phyloP scores from a whole-genome alignment of 2,329 filamentous ascomycete species.

The Phialocephala subalpina region DNA sequence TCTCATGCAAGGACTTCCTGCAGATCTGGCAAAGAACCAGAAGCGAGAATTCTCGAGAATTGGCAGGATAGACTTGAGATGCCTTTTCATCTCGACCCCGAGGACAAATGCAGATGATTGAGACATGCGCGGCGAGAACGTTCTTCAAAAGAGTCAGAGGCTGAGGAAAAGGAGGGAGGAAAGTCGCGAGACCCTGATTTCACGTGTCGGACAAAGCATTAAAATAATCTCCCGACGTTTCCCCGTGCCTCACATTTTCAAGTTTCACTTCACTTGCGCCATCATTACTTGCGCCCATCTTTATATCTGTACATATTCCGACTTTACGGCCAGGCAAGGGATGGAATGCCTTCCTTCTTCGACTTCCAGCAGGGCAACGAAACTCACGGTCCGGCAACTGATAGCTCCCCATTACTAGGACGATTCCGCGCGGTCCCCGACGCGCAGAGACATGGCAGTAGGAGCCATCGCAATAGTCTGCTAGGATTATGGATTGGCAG shows the following conservation, averaged over 20 bases:
- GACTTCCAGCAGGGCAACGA: slow-evolving; percentile 72
- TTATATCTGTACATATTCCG: slow-evolving; percentile 10
- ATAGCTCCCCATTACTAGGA: slow-evolving; percentile 68
- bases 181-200: not conserved
- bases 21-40: not conserved
- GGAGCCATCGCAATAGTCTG: slow-evolving; percentile 34
- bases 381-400: slow-evolving; percentile 56
- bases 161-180: not conserved
- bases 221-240: not conserved
- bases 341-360: slow-evolving; percentile 70
- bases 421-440: slow-evolving; percentile 69
- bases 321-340: slow-evolving; percentile 11
- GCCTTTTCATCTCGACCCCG: not conserved
- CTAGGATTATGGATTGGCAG: slow-evolving; percentile 25
- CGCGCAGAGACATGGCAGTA: slow-evolving; percentile 44
- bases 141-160: not conserved
- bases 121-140: not conserved
- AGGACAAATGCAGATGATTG: not conserved
- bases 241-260: not conserved
- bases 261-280: not conserved
- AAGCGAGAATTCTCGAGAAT: not conserved
- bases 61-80: not conserved
- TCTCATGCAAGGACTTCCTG: slow-evolving; percentile 1
- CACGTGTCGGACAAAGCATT: not conserved
- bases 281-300: slow-evolving; percentile 1